These are phyloP conservation scores for Metschnikowia lunata DNA, from an alignment of 805 yeast genomes.

Conservation along the genomic window DNA sequence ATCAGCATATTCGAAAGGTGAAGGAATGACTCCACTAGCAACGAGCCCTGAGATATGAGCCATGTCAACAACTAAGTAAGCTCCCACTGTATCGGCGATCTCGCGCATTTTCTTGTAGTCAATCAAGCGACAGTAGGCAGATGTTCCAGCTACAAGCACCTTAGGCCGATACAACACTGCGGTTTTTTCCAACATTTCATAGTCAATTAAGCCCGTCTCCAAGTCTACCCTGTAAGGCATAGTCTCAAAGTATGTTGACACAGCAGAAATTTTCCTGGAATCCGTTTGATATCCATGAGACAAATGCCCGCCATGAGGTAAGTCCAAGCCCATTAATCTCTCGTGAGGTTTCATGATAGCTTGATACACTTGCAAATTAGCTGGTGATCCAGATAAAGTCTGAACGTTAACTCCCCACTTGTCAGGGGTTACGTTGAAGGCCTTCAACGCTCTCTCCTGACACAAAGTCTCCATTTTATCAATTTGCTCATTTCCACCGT, in stretches of 20 bases:
- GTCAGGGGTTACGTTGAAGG: slow-evolving; percentile 73
- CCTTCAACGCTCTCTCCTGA: slow-evolving; percentile 90
- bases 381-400: slow-evolving; percentile 95
- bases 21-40: slow-evolving; percentile 92
- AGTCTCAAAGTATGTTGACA: slow-evolving; percentile 94
- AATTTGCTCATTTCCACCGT: slow-evolving; percentile 97
- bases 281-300: slow-evolving; percentile 98
- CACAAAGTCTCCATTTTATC: slow-evolving; percentile 91
- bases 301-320: slow-evolving; percentile 98
- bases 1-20: slow-evolving; percentile 96
- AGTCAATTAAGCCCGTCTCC: slow-evolving; percentile 91
- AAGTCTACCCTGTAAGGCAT: slow-evolving; percentile 96
- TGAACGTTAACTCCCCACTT: slow-evolving; percentile 99
- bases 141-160: slow-evolving; percentile 94
- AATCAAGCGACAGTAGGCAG: slow-evolving; percentile 94
- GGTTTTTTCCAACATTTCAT: slow-evolving; percentile 88
- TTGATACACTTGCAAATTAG: slow-evolving; percentile 93
- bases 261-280: slow-evolving; percentile 87
- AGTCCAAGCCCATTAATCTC: slow-evolving; percentile 94
- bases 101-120: slow-evolving; percentile 96
- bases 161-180: slow-evolving; percentile 94
- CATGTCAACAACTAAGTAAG: slow-evolving; percentile 95
- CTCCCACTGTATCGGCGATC: slow-evolving; percentile 96
- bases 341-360: slow-evolving; percentile 95
- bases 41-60: slow-evolving; percentile 97